These are phyloP conservation scores for Emergomyces pasteurianus DNA, from an alignment of 2,329 filamentous ascomycete genomes.

Conservation along the genomic window DNA sequence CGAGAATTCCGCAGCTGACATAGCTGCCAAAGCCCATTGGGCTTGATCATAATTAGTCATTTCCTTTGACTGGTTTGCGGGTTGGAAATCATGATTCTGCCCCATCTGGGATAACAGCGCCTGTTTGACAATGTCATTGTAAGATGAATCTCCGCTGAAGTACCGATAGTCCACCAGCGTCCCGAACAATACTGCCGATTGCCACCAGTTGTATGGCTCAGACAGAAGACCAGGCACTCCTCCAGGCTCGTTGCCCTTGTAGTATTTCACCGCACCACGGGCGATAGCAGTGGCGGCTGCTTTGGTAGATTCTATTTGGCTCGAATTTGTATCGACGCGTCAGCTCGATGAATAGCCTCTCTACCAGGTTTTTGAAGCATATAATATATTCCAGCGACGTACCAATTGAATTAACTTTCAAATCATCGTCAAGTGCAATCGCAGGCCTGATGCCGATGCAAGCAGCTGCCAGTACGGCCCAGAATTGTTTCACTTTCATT, in stretches of 20 bases:
- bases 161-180: conserved; percentile 33
- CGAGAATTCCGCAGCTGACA: conserved; percentile 43
- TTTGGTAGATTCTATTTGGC: conserved; percentile 33
- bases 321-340: neutral
- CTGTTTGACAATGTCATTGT: conserved; percentile 27
- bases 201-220: conserved; percentile 37
- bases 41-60: conserved; percentile 47
- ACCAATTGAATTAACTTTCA: neutral
- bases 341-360: neutral
- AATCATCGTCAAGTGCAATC: neutral
- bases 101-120: conserved; percentile 29
- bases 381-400: too few relatives aligned
- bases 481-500: neutral
- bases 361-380: too few relatives aligned
- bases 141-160: conserved; percentile 30
- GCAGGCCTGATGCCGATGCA: neutral
- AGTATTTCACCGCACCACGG: conserved; percentile 40
- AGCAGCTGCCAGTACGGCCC: neutral
- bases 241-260: conserved; percentile 36
- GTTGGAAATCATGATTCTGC: conserved; percentile 28
- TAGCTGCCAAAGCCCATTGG: conserved; percentile 46
- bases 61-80: conserved; percentile 29
- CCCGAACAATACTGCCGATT: conserved; percentile 33
- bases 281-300: conserved; percentile 33
- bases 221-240: conserved; percentile 41